Percentiles rank a stretch among this genome's conserved stretches.
These are phyloP conservation scores for Cutaneotrichosporon daszewskae DNA, from an alignment of 1,284 basidiomycete genomes.

Conservation along the genomic window DNA sequence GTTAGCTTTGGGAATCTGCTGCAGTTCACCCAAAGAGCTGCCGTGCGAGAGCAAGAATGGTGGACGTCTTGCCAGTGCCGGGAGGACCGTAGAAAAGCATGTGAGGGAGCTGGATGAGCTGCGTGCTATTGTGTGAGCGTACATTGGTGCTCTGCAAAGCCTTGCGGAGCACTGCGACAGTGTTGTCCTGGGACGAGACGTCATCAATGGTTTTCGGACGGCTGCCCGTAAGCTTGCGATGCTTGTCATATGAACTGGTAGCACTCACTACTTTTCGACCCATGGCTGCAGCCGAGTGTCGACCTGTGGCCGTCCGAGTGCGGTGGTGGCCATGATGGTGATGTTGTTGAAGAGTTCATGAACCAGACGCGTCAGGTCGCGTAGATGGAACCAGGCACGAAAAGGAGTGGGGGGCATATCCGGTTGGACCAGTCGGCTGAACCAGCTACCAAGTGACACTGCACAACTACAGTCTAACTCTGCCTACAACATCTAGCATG, in stretches of 20 bases:
- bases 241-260: not conserved
- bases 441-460: no score
- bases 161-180: constrained; percentile 84
- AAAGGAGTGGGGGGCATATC: no score
- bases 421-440: no score
- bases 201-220: constrained; percentile 98
- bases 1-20: constrained; percentile 3
- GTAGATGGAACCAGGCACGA: constrained; percentile 6
- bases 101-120: constrained; percentile 72
- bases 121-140: not conserved
- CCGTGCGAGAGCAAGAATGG: constrained; percentile 87
- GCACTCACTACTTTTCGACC: constrained; percentile 90
- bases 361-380: constrained; percentile 14
- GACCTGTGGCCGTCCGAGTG: constrained; percentile 1
- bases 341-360: not conserved
- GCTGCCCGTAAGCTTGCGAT: constrained; percentile 51
- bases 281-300: constrained; percentile 75
- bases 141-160: constrained; percentile 90
- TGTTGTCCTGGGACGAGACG: constrained; percentile 94
- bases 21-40: constrained; percentile 82
- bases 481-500: no score
- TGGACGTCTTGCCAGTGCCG: constrained; percentile 95
- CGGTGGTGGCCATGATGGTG: constrained; percentile 7
- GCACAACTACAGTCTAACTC: no score
- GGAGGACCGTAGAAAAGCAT: constrained; percentile 99